phyloP scores from a whole-genome alignment of 1,284 basidiomycete genomes.

The Sporisorium exsertum region DNA sequence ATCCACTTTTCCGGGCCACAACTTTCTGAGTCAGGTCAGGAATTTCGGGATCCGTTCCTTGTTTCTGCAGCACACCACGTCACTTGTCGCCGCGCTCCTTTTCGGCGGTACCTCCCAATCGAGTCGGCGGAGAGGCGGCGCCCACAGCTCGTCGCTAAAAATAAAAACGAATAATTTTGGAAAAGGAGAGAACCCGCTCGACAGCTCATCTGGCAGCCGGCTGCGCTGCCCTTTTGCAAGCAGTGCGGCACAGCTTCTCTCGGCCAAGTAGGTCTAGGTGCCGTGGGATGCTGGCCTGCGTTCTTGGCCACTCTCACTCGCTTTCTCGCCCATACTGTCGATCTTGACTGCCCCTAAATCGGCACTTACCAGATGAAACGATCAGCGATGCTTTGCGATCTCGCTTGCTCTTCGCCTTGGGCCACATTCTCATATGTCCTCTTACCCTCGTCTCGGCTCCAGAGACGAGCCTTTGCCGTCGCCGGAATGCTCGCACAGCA shows the following conservation, averaged over 20 bases:
- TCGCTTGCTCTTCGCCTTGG: not conserved
- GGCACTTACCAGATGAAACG: not conserved
- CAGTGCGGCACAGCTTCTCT: too few relatives aligned
- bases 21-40: not conserved
- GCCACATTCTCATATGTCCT: not conserved
- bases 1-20: not conserved
- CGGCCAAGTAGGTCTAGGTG: too few relatives aligned
- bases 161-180: not conserved
- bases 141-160: not conserved
- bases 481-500: too few relatives aligned
- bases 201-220: not conserved
- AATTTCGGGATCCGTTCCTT: conserved; percentile 4
- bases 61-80: conserved; percentile 2
- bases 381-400: not conserved
- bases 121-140: conserved; percentile 2
- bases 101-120: not conserved
- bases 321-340: not conserved
- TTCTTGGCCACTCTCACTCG: not conserved
- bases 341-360: not conserved
- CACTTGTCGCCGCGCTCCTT: not conserved
- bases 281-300: not conserved
- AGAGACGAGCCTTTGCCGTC: not conserved
- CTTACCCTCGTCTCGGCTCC: conserved; percentile 2
- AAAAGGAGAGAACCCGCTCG: not conserved
- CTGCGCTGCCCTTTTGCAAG: not conserved